Conservation (phyloP, 2,329 filamentous ascomycete species). For the Penicillium hordei region DNA sequence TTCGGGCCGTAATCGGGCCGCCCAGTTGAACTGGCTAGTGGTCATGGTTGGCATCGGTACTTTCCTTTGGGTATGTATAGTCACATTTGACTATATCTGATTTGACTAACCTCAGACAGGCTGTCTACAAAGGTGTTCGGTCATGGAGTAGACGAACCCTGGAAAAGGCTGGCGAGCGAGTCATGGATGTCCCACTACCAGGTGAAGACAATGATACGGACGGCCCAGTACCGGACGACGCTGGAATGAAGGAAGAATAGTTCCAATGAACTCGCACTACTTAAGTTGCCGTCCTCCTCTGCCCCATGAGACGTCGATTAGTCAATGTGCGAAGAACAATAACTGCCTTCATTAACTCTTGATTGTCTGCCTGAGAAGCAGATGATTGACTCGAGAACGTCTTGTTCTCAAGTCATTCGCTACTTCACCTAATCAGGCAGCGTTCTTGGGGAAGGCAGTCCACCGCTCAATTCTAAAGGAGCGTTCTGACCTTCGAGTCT, state of each 20-base stretch:
- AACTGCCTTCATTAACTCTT: slow-evolving; percentile 37
- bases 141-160: slow-evolving; percentile 71
- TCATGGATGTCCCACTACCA: slow-evolving; percentile 67
- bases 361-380: slow-evolving; percentile 27
- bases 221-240: background rate
- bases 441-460: slow-evolving; percentile 32
- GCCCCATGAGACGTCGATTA: slow-evolving; percentile 85
- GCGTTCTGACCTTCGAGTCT: slow-evolving; percentile 18
- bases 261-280: slow-evolving; percentile 65
- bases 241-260: slow-evolving; percentile 45
- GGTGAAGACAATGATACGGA: slow-evolving; percentile 57
- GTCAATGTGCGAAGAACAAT: slow-evolving; percentile 89
- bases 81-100: background rate
- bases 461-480: slow-evolving; percentile 29
- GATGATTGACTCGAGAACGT: slow-evolving; percentile 28
- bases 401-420: slow-evolving; percentile 32
- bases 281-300: slow-evolving; percentile 86
- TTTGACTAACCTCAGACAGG: slow-evolving; percentile 48
- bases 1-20: slow-evolving; percentile 73
- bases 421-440: slow-evolving; percentile 27
- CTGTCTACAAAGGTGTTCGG: slow-evolving; percentile 78
- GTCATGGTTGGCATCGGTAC: slow-evolving; percentile 77
- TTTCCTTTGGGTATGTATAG: slow-evolving; percentile 67
- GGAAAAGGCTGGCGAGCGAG: slow-evolving; percentile 72
- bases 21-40: slow-evolving; percentile 75